Evolutionary conservation across 495 filamentous ascomycete genomes (phyloP).

Genomic region (Hypoxylon lenormandii): DNA sequence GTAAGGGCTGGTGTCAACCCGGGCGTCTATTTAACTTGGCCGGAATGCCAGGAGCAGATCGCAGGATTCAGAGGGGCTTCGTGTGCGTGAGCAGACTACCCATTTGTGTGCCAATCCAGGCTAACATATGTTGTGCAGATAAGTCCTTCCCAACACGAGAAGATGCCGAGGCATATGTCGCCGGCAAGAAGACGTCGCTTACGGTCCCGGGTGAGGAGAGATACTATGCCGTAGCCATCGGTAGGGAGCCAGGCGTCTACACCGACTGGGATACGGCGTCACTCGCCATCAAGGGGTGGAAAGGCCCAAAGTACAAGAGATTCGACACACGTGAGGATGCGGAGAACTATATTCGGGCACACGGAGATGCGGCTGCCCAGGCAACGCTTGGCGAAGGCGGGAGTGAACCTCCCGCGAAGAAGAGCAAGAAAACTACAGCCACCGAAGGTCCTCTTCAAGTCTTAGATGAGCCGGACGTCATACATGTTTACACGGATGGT

Average conservation of each 20-base stretch:
- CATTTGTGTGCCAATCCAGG: conserved; percentile 5
- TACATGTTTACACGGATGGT: conserved; percentile 90
- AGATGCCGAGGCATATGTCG: conserved; percentile 82
- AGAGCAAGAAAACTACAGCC: conserved; percentile 50
- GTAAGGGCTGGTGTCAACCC: conserved; percentile 81
- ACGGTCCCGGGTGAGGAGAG: conserved; percentile 42
- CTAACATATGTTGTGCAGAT: conserved; percentile 62
- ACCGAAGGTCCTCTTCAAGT: conserved; percentile 47
- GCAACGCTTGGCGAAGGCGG: conserved; percentile 59
- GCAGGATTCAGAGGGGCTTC: conserved; percentile 85
- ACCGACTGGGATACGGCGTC: conserved; percentile 84
- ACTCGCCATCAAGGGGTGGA: conserved; percentile 79
- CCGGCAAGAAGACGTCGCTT: conserved; percentile 65
- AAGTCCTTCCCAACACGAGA: conserved; percentile 82
- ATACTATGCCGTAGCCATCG: conserved; percentile 88
- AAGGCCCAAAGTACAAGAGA: conserved; percentile 81
- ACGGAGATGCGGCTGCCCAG: conserved; percentile 69
- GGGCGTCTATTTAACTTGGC: conserved; percentile 88
- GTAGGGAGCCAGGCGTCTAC: conserved; percentile 86
- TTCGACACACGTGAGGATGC: conserved; percentile 84
- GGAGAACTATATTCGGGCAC: conserved; percentile 58
- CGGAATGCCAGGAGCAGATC: conserved; percentile 82
- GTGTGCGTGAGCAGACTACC: conserved; percentile 68
- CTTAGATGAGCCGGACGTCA: conserved; percentile 65
- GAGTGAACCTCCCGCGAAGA: conserved; percentile 46